Conservation (phyloP, 164 flowering plant genomes). For the Magnolia kwangsiensis region DNA sequence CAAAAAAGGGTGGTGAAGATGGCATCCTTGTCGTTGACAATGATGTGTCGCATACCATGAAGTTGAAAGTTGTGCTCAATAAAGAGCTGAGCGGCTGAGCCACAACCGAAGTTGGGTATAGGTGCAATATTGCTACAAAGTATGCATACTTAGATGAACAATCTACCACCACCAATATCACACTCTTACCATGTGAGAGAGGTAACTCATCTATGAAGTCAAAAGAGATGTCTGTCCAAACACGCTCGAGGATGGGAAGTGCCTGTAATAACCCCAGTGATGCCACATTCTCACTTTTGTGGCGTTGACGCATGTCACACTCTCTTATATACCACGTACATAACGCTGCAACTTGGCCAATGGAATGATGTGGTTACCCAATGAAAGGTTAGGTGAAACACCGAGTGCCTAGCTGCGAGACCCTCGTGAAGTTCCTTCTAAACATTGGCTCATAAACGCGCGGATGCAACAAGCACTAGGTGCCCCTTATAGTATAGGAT, state of each 20-base stretch:
- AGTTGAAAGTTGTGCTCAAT: too few species aligned
- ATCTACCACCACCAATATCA: constrained; percentile 8
- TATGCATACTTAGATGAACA: neutral
- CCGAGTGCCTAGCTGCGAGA: neutral
- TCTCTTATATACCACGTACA: neutral
- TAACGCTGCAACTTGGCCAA: neutral
- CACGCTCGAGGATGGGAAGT: neutral
- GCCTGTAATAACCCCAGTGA: constrained; percentile 2
- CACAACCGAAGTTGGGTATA: neutral
- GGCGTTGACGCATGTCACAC: neutral
- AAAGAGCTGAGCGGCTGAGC: neutral
- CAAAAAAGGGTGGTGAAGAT: too few species aligned
- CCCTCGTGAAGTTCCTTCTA: neutral
- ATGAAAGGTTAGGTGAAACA: neutral
- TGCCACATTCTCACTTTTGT: neutral
- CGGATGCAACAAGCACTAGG: too few species aligned
- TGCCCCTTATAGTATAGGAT: too few species aligned
- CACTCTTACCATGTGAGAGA: neutral
- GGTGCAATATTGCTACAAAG: neutral
- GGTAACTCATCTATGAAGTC: constrained; percentile 6
- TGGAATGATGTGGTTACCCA: neutral
- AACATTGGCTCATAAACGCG: neutral
- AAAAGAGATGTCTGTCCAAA: neutral
- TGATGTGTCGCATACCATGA: too few species aligned
- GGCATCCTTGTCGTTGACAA: too few species aligned